Evolutionary conservation across 1,139 yeast genomes (phyloP).

Genomic region (Yarrowia galli): DNA sequence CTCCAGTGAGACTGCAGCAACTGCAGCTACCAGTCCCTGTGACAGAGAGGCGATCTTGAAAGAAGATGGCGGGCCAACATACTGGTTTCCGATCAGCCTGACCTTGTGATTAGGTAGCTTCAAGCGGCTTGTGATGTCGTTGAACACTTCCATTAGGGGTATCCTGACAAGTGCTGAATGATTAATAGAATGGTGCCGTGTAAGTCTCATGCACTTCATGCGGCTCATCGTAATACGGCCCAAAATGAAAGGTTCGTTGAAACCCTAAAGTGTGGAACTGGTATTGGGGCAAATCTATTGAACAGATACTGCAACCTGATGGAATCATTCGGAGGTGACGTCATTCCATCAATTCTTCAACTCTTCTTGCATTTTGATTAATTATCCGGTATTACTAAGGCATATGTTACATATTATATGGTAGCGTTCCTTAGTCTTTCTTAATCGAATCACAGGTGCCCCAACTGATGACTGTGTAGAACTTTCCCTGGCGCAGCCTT

Average conservation of each 20-base stretch:
- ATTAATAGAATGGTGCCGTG: neutral
- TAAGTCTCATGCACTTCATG: neutral
- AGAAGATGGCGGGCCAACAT: constrained; percentile 8
- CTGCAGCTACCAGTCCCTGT: constrained; percentile 9
- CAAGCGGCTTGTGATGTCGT: neutral
- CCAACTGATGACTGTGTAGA: neutral
- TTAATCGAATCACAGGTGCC: neutral
- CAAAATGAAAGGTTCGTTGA: constrained; percentile 1
- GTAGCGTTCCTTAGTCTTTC: neutral
- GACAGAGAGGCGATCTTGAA: constrained; percentile 1
- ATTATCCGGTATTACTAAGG: neutral
- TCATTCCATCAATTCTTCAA: too few species aligned
- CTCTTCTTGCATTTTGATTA: too few species aligned
- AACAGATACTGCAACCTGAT: too few species aligned
- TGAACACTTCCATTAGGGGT: constrained; percentile 14
- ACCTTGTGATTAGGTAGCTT: neutral
- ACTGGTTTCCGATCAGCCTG: neutral
- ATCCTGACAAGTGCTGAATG: neutral
- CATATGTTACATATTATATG: neutral
- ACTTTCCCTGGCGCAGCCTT: neutral
- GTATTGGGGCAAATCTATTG: too few species aligned
- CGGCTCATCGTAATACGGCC: neutral
- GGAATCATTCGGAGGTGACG: too few species aligned
- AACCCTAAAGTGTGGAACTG: neutral
- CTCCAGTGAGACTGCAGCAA: constrained; percentile 22